Evolutionary conservation across 805 yeast species (phyloP), one percentile per base, ranked within the genome.

Genomic region (Metschnikowia lunata): DNA sequence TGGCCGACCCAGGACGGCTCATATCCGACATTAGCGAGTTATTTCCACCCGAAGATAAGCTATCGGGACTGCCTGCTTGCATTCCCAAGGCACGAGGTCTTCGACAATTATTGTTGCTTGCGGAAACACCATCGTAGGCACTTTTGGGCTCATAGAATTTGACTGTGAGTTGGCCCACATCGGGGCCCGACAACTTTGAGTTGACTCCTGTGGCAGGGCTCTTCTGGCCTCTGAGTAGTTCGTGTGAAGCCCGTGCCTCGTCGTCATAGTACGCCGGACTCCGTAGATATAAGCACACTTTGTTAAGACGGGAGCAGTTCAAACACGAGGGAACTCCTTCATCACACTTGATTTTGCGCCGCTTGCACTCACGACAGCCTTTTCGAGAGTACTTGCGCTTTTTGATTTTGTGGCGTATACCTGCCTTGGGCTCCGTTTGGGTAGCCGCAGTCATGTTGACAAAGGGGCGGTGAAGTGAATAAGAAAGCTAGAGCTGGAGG

Each of bases 301-400:
- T 69, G 34, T 56, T 58, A 31, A 68, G 57, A 23, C 70, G 51
- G 27, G 67, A 43, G 48, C 75, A 69, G 48, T 69, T 66, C 48
- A 45, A 36, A 49, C 75, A 70, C 35, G 42, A 53, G 5, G 74
- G 74, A 43, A 60, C 57, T 4, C 52, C 54, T 49, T 70, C 75
- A 50, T 70, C 75, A 47, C 75, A 70, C 49, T 70, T 70, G 61
- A 68, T 69, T 49, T 69, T 69, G 34, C 75, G 58, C 34, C 75
- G 55, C 46, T 69, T 69, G 56, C 75, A 70, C 53, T 70, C 74
- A n/a, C 52, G 55, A 51, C 75, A 70, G 11, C 75, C 75, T 6
- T 59, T 64, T 13, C 74, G 55, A 36, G 67, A 60, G 50, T 69
- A 69, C 50, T 66, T 68, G 15, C 74, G 47, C 55, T 69, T 69